phyloP scores from a whole-genome alignment of 2,329 filamentous ascomycete species.

The Tympanopsis confertula region DNA sequence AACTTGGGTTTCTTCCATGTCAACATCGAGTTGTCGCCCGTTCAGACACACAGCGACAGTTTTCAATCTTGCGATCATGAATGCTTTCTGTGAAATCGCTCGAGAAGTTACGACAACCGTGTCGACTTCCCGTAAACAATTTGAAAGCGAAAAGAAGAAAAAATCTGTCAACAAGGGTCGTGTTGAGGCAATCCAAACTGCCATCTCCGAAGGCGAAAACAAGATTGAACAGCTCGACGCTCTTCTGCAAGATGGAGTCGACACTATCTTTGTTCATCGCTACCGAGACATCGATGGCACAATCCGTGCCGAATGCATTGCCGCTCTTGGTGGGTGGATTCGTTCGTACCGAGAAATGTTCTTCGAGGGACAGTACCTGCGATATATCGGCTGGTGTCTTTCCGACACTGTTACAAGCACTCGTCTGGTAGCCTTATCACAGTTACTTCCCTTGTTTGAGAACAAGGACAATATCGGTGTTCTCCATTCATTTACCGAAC shows the following conservation, averaged over 20 bases:
- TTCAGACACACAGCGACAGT: slow-evolving; percentile 57
- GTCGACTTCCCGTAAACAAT: slow-evolving; percentile 46
- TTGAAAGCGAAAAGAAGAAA: slow-evolving; percentile 50
- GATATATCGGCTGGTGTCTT: slow-evolving; percentile 58
- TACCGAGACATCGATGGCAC: slow-evolving; percentile 55
- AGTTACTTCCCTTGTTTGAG: slow-evolving; percentile 44
- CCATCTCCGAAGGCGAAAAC: slow-evolving; percentile 39
- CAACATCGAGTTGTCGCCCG: slow-evolving; percentile 47
- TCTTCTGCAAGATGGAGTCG: slow-evolving; percentile 49
- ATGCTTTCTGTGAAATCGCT: slow-evolving; percentile 44
- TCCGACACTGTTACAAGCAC: slow-evolving; percentile 44
- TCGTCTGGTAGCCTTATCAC: slow-evolving; percentile 45
- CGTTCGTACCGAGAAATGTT: slow-evolving; percentile 49
- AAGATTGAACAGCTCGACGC: slow-evolving; percentile 41
- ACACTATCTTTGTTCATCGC: slow-evolving; percentile 51
- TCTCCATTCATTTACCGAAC: slow-evolving; percentile 53
- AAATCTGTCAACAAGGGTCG: slow-evolving; percentile 48
- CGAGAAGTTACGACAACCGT: slow-evolving; percentile 42
- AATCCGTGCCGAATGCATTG: slow-evolving; percentile 50
- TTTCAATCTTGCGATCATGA: slow-evolving; percentile 45
- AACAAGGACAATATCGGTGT: slow-evolving; percentile 50
- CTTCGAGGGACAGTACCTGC: slow-evolving; percentile 52
- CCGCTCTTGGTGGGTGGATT: slow-evolving; percentile 52
- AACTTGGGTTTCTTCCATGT: slow-evolving; percentile 53
- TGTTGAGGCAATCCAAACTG: slow-evolving; percentile 42